Conservation (phyloP, 352 stramenopile genomes). For the Phytophthora pluvialis region DNA sequence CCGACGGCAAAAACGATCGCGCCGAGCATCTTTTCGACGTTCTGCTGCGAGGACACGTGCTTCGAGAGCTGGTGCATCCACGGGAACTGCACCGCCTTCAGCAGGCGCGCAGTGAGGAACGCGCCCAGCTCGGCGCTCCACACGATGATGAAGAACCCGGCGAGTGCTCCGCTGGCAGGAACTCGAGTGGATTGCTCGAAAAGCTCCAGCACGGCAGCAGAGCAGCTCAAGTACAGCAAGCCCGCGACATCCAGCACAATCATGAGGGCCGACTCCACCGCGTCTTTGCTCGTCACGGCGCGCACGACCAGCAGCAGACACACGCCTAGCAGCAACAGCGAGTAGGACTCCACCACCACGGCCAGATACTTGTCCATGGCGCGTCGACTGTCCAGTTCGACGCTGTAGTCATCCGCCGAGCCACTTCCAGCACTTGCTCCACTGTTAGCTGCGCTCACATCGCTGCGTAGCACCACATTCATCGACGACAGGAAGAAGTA, state of each 20-base stretch:
- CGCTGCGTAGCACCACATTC: slow-evolving; percentile 49
- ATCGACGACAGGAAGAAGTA: slow-evolving; percentile 64
- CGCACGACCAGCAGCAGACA: slow-evolving; percentile 54
- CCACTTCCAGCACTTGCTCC: slow-evolving; percentile 14
- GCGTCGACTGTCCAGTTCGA: slow-evolving; percentile 13
- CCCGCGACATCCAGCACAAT: slow-evolving; percentile 59
- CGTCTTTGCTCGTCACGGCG: slow-evolving; percentile 63
- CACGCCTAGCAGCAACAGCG: slow-evolving; percentile 48
- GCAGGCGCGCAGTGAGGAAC: slow-evolving; percentile 52
- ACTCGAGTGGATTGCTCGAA: slow-evolving; percentile 47
- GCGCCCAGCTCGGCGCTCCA: slow-evolving; percentile 64
- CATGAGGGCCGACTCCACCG: slow-evolving; percentile 66
- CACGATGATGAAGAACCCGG: slow-evolving; percentile 59
- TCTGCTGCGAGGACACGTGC: slow-evolving; percentile 61
- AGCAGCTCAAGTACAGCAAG: slow-evolving; percentile 54
- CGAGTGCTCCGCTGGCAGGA: slow-evolving; percentile 37
- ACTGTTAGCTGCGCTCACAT: slow-evolving; percentile 6
- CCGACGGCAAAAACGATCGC: slow-evolving; percentile 46
- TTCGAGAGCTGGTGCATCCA: slow-evolving; percentile 61
- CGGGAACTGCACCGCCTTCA: slow-evolving; percentile 57
- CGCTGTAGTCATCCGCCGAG: slow-evolving; percentile 5
- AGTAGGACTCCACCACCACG: slow-evolving; percentile 61
- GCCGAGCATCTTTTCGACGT: slow-evolving; percentile 64
- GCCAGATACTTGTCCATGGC: slow-evolving; percentile 47
- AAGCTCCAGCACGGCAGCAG: slow-evolving; percentile 54